Percentiles rank a stretch among this genome's conserved stretches.
These are phyloP conservation scores for Microdochium nivale DNA, from an alignment of 2,329 filamentous ascomycete genomes.

Conservation along the genomic window DNA sequence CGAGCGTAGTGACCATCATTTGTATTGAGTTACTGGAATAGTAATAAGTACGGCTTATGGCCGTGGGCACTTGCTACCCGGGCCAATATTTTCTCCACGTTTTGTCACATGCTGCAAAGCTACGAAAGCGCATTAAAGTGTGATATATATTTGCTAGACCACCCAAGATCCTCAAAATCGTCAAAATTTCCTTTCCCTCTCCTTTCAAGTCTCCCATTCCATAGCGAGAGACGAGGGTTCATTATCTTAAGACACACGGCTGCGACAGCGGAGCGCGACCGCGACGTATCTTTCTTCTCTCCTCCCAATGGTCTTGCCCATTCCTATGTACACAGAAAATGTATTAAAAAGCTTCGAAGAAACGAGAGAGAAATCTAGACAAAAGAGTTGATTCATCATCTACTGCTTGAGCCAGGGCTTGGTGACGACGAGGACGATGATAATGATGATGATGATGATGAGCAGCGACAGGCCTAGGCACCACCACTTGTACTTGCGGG, in stretches of 20 bases:
- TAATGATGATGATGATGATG: conserved; percentile 45
- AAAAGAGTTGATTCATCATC: not conserved
- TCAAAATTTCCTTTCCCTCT: too few relatives aligned
- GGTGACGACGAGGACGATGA: conserved; percentile 43
- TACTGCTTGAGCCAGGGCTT: conserved; percentile 2
- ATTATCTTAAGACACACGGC: not conserved
- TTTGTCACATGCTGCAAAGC: not conserved
- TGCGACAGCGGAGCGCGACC: not conserved
- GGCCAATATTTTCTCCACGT: too few relatives aligned
- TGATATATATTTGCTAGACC: too few relatives aligned
- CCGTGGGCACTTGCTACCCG: too few relatives aligned
- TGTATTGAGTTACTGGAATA: too few relatives aligned
- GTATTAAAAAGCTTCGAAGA: too few relatives aligned
- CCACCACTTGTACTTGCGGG: conserved; percentile 76
- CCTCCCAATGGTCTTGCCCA: not conserved
- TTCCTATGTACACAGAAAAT: not conserved
- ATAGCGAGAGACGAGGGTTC: too few relatives aligned
- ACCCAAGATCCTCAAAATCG: too few relatives aligned
- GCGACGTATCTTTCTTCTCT: not conserved
- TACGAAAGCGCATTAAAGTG: not conserved
- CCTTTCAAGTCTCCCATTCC: too few relatives aligned
- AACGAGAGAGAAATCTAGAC: not conserved
- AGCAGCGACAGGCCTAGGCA: conserved; percentile 54
- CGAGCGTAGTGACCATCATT: too few relatives aligned
- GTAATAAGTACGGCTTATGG: too few relatives aligned